phyloP scores from a whole-genome alignment of 371 early-diverging fungal species.

The Mortierella sp. region DNA sequence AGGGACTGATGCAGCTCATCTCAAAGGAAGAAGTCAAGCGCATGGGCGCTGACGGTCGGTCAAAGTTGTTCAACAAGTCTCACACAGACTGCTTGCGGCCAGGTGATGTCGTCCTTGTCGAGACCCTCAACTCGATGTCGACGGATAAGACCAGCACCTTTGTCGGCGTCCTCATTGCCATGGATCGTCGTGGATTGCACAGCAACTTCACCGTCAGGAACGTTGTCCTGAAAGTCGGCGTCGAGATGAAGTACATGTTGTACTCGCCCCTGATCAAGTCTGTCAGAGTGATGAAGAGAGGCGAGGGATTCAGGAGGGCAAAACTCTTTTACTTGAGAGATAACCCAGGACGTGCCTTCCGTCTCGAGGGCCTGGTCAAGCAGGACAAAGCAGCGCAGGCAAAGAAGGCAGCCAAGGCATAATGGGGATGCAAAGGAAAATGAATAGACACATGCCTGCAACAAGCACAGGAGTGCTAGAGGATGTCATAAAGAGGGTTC shows the following conservation, averaged over 20 bases:
- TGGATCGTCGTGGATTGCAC: constrained; percentile 81
- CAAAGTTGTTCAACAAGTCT: constrained; percentile 66
- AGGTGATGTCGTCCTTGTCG: constrained; percentile 81
- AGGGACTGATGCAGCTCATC: constrained; percentile 77
- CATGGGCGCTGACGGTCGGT: constrained; percentile 71
- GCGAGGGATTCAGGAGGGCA: constrained; percentile 77
- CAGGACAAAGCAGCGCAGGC: constrained; percentile 57
- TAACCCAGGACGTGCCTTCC: constrained; percentile 80
- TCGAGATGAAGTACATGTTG: constrained; percentile 82
- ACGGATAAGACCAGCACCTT: constrained; percentile 77
- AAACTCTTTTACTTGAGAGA: constrained; percentile 86
- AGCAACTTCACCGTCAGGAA: constrained; percentile 86
- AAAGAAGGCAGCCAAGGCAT: constrained; percentile 42
- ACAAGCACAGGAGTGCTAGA: too few species aligned
- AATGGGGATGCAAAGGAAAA: too few species aligned
- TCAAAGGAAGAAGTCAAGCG: constrained; percentile 69
- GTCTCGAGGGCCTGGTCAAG: constrained; percentile 67
- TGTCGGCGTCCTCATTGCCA: constrained; percentile 85
- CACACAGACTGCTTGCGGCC: constrained; percentile 68
- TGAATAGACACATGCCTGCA: too few species aligned
- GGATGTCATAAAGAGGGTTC: too few species aligned
- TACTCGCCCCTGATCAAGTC: constrained; percentile 88
- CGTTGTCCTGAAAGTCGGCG: constrained; percentile 83
- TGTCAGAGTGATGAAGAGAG: constrained; percentile 76
- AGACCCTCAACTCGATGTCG: constrained; percentile 74